phyloP scores from a whole-genome alignment of 2,329 filamentous ascomycete genomes.

The Aureobasidium sp. region DNA sequence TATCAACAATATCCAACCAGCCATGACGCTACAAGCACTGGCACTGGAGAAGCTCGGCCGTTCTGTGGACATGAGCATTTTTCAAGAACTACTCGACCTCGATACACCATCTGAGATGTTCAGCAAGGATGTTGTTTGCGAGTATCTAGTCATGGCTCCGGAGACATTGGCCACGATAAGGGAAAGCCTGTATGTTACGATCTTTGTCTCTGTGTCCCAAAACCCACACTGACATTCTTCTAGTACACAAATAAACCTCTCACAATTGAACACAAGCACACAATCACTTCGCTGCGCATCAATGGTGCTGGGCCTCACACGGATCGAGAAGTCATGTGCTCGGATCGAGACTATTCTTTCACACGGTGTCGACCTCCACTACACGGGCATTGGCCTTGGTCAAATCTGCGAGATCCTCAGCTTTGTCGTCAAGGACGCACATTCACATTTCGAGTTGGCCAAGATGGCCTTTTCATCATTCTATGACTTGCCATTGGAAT shows the following conservation, averaged over 20 bases:
- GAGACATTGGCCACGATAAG: not conserved
- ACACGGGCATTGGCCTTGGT: not conserved
- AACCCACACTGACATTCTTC: not conserved
- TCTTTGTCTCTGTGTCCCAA: not conserved
- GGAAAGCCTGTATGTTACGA: not conserved
- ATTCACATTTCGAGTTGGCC: not conserved
- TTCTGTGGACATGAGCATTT: not conserved
- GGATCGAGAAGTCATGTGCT: conserved; percentile 4
- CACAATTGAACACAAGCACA: not conserved
- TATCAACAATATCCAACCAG: not conserved
- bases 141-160: not conserved
- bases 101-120: conserved; percentile 2
- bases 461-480: not conserved
- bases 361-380: conserved; percentile 4
- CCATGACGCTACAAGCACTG: not conserved
- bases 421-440: not conserved
- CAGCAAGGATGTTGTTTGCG: not conserved
- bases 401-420: conserved; percentile 1
- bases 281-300: conserved; percentile 10
- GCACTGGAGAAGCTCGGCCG: not conserved
- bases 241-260: not conserved
- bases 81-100: conserved; percentile 10
- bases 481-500: not conserved
- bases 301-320: not conserved
- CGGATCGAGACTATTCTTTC: not conserved